phyloP scores from a whole-genome alignment of 371 early-diverging fungal species.

The Mucor mucedo region DNA sequence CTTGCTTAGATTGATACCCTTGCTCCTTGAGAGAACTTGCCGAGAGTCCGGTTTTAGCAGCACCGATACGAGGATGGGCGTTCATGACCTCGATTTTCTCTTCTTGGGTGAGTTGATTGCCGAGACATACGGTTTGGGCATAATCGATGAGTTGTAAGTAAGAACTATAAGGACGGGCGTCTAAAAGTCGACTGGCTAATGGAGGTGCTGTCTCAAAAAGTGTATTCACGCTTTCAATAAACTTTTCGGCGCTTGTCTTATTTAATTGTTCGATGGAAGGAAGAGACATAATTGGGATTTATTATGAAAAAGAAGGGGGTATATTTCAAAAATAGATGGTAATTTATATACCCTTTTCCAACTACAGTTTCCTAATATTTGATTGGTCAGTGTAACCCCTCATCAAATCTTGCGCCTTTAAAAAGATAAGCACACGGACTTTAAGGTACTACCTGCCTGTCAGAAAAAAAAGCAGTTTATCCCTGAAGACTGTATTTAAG shows the following conservation, averaged over 20 bases:
- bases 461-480: no score
- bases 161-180: slow-evolving; percentile 69
- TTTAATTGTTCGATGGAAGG: slow-evolving; percentile 78
- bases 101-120: slow-evolving; percentile 52
- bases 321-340: no score
- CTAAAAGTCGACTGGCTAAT: slow-evolving; percentile 71
- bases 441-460: no score
- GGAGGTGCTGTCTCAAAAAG: slow-evolving; percentile 91
- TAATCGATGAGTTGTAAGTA: slow-evolving; percentile 69
- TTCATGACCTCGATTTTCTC: slow-evolving; percentile 79
- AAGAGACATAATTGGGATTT: slow-evolving; percentile 43
- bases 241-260: slow-evolving; percentile 53
- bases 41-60: slow-evolving; percentile 67
- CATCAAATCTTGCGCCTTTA: no score
- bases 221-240: slow-evolving; percentile 67
- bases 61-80: slow-evolving; percentile 93
- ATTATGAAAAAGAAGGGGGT: not conserved
- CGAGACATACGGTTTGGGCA: slow-evolving; percentile 56
- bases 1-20: slow-evolving; percentile 53
- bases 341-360: no score
- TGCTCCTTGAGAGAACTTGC: slow-evolving; percentile 80
- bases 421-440: no score
- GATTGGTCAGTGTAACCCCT: no score
- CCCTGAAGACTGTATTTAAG: no score
- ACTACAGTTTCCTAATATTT: no score